These are phyloP conservation scores for Hypoxylon sp. DNA, from an alignment of 2,329 filamentous ascomycete genomes.

Conservation along the genomic window DNA sequence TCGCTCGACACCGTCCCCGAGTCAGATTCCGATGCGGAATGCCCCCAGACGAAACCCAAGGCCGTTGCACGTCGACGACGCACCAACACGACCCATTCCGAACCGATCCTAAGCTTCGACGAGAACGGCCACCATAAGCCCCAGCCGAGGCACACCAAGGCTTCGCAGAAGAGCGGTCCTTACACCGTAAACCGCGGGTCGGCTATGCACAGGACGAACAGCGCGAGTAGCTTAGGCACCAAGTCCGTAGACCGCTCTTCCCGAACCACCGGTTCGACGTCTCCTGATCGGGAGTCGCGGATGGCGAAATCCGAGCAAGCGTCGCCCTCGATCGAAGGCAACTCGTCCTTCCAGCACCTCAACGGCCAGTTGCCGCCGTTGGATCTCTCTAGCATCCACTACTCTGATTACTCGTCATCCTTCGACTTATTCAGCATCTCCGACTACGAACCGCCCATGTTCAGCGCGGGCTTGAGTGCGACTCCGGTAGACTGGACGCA, in stretches of 20 bases:
- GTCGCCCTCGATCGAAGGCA: constrained; percentile 66
- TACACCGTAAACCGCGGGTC: constrained; percentile 71
- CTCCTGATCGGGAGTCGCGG: constrained; percentile 60
- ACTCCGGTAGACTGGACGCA: constrained; percentile 66
- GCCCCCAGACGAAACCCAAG: constrained; percentile 56
- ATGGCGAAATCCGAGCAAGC: constrained; percentile 71
- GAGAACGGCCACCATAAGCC: constrained; percentile 74
- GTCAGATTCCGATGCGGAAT: constrained; percentile 67
- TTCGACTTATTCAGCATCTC: constrained; percentile 67
- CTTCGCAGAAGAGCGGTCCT: constrained; percentile 71
- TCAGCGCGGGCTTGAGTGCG: constrained; percentile 71
- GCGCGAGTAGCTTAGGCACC: constrained; percentile 56
- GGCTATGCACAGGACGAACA: constrained; percentile 66
- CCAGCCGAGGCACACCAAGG: constrained; percentile 69
- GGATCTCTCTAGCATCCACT: constrained; percentile 68
- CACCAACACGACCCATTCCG: constrained; percentile 72
- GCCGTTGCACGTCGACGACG: constrained; percentile 62
- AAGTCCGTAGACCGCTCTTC: constrained; percentile 59
- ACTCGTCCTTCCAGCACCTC: constrained; percentile 63
- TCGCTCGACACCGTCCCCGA: constrained; percentile 73
- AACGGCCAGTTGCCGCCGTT: constrained; percentile 67
- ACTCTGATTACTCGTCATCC: constrained; percentile 61
- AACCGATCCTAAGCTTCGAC: constrained; percentile 69
- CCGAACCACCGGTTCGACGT: constrained; percentile 52
- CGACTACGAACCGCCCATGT: constrained; percentile 68